Evolutionary conservation across 768 basidiomycete species (phyloP).

Genomic region (Panaeolus papilionaceus): DNA sequence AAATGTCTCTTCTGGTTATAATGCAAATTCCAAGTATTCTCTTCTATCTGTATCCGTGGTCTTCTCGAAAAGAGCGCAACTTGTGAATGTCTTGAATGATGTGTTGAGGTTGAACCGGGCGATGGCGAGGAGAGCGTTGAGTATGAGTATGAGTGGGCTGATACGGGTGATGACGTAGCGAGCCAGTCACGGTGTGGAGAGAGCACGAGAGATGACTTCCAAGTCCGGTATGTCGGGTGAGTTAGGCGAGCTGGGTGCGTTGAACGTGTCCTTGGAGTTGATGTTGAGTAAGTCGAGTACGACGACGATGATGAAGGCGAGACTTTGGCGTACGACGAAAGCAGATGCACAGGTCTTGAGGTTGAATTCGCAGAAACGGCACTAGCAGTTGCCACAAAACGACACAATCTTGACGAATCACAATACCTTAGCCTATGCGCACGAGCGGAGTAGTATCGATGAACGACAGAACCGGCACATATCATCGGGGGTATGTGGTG

Average conservation of each 20-base stretch:
- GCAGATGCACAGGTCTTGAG: neutral
- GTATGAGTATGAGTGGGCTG: no score
- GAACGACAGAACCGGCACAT: neutral
- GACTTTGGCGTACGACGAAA: neutral
- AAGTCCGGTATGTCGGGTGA: constrained; percentile 3
- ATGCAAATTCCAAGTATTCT: no score
- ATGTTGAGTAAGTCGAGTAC: neutral
- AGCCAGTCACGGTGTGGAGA: no score
- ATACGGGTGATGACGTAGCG: no score
- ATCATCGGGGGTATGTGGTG: neutral
- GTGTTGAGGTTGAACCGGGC: neutral
- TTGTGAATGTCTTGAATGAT: neutral
- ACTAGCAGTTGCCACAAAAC: no score
- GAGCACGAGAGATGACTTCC: neutral
- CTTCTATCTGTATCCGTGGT: no score
- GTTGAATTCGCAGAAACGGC: neutral
- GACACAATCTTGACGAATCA: neutral
- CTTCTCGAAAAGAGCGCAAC: no score
- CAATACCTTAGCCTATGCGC: neutral
- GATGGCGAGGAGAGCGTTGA: neutral
- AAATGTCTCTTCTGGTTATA: constrained; percentile 23
- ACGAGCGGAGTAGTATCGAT: neutral
- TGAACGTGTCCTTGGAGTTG: neutral
- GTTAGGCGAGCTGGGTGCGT: neutral
- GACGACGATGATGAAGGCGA: neutral